These are phyloP conservation scores for Nothophoma quercina DNA, from an alignment of 2,329 filamentous ascomycete genomes.

Conservation along the genomic window DNA sequence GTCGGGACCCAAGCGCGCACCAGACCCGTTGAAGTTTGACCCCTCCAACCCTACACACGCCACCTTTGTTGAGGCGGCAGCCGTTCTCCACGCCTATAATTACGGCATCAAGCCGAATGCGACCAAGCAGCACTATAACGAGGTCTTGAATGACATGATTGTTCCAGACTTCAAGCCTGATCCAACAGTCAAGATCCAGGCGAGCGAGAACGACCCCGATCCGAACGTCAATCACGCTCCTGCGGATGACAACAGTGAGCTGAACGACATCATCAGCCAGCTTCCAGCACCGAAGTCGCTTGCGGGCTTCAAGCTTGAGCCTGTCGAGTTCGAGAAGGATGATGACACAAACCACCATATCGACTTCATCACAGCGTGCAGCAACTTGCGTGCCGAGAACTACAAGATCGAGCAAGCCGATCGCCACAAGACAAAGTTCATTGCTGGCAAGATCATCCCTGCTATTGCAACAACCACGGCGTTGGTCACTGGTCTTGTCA, in stretches of 20 bases:
- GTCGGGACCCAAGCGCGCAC: slow-evolving; percentile 97
- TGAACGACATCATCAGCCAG: slow-evolving; percentile 73
- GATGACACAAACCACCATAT: slow-evolving; percentile 98
- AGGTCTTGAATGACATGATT: slow-evolving; percentile 89
- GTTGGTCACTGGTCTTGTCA: slow-evolving; percentile 89
- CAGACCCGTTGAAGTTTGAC: slow-evolving; percentile 90
- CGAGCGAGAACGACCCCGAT: slow-evolving; percentile 92
- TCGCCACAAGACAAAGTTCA: slow-evolving; percentile 98
- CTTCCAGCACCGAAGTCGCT: slow-evolving; percentile 82
- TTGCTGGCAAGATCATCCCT: slow-evolving; percentile 98
- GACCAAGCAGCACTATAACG: slow-evolving; percentile 74
- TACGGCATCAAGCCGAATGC: slow-evolving; percentile 91
- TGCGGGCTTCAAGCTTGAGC: slow-evolving; percentile 85
- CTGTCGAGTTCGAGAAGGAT: slow-evolving; percentile 98
- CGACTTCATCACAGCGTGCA: slow-evolving; percentile 97
- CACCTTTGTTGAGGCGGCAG: slow-evolving; percentile 84
- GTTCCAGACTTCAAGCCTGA: slow-evolving; percentile 94
- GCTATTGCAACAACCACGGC: slow-evolving; percentile 98
- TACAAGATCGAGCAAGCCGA: slow-evolving; percentile 96
- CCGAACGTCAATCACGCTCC: slow-evolving; percentile 73
- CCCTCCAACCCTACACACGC: slow-evolving; percentile 84
- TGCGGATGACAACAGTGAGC: slow-evolving; percentile 77
- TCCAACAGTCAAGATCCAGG: slow-evolving; percentile 93
- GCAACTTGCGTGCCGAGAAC: slow-evolving; percentile 95
- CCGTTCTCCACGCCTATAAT: slow-evolving; percentile 96